Evolutionary conservation across 495 filamentous ascomycete species (phyloP).

Genomic region (Oidiodendron maius): DNA sequence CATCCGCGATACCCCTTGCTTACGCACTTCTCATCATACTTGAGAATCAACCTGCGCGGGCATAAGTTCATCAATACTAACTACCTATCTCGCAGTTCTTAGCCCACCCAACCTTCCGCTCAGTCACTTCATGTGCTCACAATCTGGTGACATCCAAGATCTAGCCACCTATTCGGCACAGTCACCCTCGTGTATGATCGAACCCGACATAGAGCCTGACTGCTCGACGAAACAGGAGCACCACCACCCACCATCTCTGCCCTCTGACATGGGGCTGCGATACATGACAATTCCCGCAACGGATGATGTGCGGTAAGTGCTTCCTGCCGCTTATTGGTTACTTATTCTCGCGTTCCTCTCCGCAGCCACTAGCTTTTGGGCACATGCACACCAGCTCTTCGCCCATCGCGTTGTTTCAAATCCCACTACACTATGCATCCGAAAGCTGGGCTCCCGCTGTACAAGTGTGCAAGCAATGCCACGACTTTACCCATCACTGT

Average conservation of each 20-base stretch:
- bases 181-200: constrained; percentile 20
- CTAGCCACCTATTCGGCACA: constrained; percentile 19
- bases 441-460: constrained; percentile 4
- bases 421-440: constrained; percentile 2
- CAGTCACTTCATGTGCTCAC: constrained; percentile 24
- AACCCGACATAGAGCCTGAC: constrained; percentile 20
- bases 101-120: constrained; percentile 11
- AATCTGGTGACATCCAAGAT: constrained; percentile 22
- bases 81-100: constrained; percentile 14
- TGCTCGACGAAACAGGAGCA: constrained; percentile 19
- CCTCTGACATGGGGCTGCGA: constrained; percentile 24
- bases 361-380: constrained; percentile 11
- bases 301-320: constrained; percentile 25
- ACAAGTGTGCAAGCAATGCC: constrained; percentile 11
- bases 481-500: constrained; percentile 13
- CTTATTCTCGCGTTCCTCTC: constrained; percentile 10
- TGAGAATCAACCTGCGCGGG: background rate
- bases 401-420: background rate
- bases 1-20: constrained; percentile 1
- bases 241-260: constrained; percentile 9
- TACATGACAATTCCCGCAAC: constrained; percentile 19
- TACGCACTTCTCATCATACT: background rate
- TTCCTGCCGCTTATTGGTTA: constrained; percentile 10
- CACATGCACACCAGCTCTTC: constrained; percentile 11
- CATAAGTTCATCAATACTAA: constrained; percentile 17